Evolutionary conservation across 2,329 filamentous ascomycete genomes (phyloP).

Genomic region (Ascochyta fabae): DNA sequence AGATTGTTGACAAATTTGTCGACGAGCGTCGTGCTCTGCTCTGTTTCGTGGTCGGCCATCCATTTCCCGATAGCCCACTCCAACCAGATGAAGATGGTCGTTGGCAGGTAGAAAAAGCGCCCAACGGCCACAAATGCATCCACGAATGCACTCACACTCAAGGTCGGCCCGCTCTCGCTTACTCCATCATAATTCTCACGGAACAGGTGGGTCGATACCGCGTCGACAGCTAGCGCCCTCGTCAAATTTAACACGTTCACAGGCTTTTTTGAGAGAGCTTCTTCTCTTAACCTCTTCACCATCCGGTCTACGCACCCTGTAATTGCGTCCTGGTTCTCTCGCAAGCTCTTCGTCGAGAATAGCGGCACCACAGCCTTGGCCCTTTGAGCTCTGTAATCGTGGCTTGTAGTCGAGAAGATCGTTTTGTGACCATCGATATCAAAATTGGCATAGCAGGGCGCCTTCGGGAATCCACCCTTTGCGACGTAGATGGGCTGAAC

Average conservation of each 20-base stretch:
- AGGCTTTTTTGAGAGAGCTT: conserved; percentile 34
- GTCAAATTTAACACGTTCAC: conserved; percentile 60
- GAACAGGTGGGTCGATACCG: conserved; percentile 62
- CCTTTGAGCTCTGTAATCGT: conserved; percentile 50
- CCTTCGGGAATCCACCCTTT: conserved; percentile 62
- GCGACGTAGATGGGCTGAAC: conserved; percentile 59
- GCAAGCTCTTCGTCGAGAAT: conserved; percentile 57
- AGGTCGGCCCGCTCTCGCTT: conserved; percentile 41
- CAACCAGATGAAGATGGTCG: conserved; percentile 48
- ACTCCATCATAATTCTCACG: conserved; percentile 58
- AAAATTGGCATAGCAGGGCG: conserved; percentile 61
- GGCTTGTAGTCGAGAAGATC: conserved; percentile 59
- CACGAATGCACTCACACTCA: conserved; percentile 59
- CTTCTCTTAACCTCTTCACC: conserved; percentile 49
- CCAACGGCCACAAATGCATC: conserved; percentile 63
- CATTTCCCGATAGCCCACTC: conserved; percentile 49
- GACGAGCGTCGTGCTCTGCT: conserved; percentile 49
- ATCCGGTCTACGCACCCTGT: conserved; percentile 53
- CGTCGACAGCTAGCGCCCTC: conserved; percentile 61
- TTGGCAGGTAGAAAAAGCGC: conserved; percentile 61
- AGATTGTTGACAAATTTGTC: conserved; percentile 53
- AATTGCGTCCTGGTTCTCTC: conserved; percentile 49
- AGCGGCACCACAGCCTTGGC: conserved; percentile 59
- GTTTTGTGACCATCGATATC: conserved; percentile 63
- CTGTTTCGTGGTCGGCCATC: conserved; percentile 41